Conservation (phyloP, 768 basidiomycete species). For the Auriscalpium vulgare region DNA sequence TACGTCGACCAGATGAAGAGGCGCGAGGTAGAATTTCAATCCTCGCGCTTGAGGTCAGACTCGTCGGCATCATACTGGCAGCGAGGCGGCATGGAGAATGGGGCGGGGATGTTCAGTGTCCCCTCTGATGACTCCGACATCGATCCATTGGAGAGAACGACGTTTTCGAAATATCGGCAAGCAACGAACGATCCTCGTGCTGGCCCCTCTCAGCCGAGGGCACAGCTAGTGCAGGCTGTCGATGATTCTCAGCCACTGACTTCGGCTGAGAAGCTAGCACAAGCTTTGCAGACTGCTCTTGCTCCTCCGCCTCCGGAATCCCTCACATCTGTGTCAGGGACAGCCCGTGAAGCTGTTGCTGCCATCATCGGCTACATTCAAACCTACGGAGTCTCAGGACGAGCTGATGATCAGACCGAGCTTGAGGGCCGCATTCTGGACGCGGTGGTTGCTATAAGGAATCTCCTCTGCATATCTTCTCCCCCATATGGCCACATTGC, state of each 20-base stretch:
- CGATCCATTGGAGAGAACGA: constrained; percentile 35
- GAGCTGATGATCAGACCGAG: constrained; percentile 44
- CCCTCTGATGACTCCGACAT: constrained; percentile 79
- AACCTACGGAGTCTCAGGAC: constrained; percentile 33
- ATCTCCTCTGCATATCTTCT: constrained; percentile 64
- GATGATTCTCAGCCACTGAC: constrained; percentile 38
- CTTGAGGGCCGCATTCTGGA: constrained; percentile 57
- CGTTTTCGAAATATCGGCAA: constrained; percentile 12
- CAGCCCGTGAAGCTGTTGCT: constrained; percentile 51
- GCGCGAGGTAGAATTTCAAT: background rate
- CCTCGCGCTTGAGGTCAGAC: constrained; percentile 24
- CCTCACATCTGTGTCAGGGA: constrained; percentile 52
- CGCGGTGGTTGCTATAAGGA: constrained; percentile 67
- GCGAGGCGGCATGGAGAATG: constrained; percentile 23
- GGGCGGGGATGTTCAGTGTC: constrained; percentile 46
- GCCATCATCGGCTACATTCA: constrained; percentile 57
- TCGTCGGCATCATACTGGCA: constrained; percentile 26
- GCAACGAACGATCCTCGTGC: background rate
- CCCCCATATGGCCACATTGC: constrained; percentile 56
- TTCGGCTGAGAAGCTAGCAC: constrained; percentile 60
- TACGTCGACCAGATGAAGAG: background rate
- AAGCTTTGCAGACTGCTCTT: constrained; percentile 52
- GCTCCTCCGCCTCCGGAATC: constrained; percentile 49
- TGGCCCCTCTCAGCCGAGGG: too few relatives aligned
- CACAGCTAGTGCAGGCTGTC: too few relatives aligned